These are phyloP conservation scores for Eucalyptus pauciflora DNA, from an alignment of 345 rosid genomes.

Conservation along the genomic window DNA sequence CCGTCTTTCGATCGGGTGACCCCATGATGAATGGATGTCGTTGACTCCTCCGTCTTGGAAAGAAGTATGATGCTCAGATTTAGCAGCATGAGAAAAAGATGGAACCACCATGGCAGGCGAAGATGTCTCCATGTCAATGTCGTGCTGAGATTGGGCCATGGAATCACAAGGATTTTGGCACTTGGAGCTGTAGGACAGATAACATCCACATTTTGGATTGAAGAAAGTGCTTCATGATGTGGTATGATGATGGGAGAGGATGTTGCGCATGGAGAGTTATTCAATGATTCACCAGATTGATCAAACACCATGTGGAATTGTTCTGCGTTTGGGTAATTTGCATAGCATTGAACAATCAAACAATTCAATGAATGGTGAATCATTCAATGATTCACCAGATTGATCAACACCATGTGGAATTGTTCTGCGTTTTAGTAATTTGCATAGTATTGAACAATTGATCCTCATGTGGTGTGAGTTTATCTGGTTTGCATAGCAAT, in stretches of 20 bases:
- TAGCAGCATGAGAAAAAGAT: background rate
- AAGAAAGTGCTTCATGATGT: background rate
- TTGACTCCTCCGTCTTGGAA: no score
- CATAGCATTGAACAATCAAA: background rate
- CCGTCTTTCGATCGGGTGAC: background rate
- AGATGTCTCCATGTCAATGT: background rate
- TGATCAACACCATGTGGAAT: background rate
- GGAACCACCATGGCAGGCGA: background rate
- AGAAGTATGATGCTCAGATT: background rate
- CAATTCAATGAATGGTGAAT: background rate
- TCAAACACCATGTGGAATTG: background rate
- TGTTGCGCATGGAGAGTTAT: background rate
- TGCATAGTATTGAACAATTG: background rate
- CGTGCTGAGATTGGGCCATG: background rate
- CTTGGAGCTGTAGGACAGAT: background rate
- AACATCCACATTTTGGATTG: background rate
- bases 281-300: background rate
- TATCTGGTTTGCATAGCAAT: background rate
- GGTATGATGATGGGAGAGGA: background rate
- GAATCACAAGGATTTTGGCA: background rate
- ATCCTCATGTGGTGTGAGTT: background rate
- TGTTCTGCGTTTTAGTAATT: background rate
- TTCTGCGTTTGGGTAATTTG: background rate
- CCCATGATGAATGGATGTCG: no score
- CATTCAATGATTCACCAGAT: background rate